Conservation (phyloP, 208 protist genomes). For the Trypanosoma platydactyli region DNA sequence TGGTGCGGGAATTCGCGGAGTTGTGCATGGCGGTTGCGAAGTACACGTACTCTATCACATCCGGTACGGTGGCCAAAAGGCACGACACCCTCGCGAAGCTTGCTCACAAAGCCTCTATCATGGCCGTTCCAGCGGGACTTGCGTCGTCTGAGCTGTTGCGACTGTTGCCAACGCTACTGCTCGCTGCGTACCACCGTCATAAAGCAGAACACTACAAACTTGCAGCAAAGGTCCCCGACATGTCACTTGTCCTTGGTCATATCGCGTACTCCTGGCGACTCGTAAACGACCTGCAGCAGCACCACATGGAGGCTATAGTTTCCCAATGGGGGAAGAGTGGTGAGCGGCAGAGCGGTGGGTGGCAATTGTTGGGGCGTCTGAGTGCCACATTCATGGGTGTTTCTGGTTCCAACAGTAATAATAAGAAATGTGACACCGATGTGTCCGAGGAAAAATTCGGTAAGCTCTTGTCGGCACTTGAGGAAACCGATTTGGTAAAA, state of each 20-base stretch:
- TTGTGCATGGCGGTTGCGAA: conserved; percentile 59
- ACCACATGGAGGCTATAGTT: background rate
- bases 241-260: conserved; percentile 65
- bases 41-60: conserved; percentile 68
- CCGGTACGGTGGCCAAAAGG: conserved; percentile 40
- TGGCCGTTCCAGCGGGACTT: conserved; percentile 31
- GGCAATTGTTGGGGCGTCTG: conserved; percentile 22
- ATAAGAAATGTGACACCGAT: background rate
- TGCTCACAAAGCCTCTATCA: conserved; percentile 41
- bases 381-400: conserved; percentile 25
- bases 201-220: conserved; percentile 49
- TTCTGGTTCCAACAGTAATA: background rate
- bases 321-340: background rate
- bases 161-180: conserved; percentile 50
- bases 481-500: conserved; percentile 38
- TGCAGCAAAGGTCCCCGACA: conserved; percentile 41
- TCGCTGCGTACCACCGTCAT: conserved; percentile 69
- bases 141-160: conserved; percentile 24
- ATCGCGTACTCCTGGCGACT: conserved; percentile 56
- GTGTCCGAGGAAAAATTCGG: conserved; percentile 10
- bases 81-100: conserved; percentile 57
- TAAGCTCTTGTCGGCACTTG: conserved; percentile 21
- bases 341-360: background rate
- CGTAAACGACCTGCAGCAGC: conserved; percentile 29
- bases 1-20: conserved; percentile 30